These are phyloP conservation scores for Aspergillus transmontanensis DNA, from an alignment of 2,329 filamentous ascomycete species.

Conservation along the genomic window DNA sequence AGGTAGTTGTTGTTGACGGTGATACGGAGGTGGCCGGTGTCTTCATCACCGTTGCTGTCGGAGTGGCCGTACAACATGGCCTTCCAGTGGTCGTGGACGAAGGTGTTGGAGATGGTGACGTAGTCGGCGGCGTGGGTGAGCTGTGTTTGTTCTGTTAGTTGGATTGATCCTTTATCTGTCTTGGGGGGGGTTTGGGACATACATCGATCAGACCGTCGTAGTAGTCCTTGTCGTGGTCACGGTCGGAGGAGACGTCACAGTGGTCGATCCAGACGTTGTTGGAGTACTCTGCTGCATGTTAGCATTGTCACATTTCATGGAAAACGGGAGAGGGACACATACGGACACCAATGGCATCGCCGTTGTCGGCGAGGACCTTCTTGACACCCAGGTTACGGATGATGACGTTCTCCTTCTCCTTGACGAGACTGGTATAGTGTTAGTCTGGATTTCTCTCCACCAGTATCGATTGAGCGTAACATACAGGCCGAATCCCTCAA, in stretches of 20 bases:
- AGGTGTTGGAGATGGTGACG: slow-evolving; percentile 54
- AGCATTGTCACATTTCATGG: background rate
- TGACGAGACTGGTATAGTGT: slow-evolving; percentile 52
- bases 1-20: slow-evolving; percentile 71
- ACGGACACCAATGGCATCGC: slow-evolving; percentile 64
- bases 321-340: slow-evolving; percentile 11
- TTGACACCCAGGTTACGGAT: slow-evolving; percentile 64
- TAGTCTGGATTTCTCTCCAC: background rate
- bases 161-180: background rate
- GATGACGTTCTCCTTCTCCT: slow-evolving; percentile 62
- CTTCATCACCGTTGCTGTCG: slow-evolving; percentile 60
- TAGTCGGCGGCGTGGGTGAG: slow-evolving; percentile 65
- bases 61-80: slow-evolving; percentile 62
- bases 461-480: background rate
- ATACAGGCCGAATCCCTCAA: slow-evolving; percentile 51
- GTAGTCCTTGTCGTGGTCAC: slow-evolving; percentile 66
- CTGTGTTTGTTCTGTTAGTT: slow-evolving; percentile 12
- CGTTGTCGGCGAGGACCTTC: slow-evolving; percentile 58
- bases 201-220: slow-evolving; percentile 68
- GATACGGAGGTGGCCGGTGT: slow-evolving; percentile 63
- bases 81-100: slow-evolving; percentile 64
- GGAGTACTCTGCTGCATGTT: slow-evolving; percentile 24
- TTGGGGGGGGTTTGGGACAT: background rate
- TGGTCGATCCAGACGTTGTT: slow-evolving; percentile 69
- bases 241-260: slow-evolving; percentile 64